Evolutionary conservation across 768 basidiomycete species (phyloP).

Genomic region (Auriscalpium microsporum): DNA sequence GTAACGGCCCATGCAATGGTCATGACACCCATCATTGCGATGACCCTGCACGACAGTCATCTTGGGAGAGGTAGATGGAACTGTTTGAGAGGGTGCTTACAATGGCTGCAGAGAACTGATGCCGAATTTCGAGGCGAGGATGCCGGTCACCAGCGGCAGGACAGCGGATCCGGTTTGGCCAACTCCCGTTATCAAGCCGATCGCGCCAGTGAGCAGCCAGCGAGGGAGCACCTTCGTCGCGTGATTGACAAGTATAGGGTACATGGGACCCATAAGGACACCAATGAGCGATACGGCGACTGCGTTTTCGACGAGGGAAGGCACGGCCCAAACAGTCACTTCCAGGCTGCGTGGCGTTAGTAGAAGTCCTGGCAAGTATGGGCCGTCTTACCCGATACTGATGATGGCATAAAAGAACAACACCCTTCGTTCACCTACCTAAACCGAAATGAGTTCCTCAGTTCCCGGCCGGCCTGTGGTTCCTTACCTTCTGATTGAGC

Average conservation of each 20-base stretch:
- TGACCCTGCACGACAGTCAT: constrained; percentile 29
- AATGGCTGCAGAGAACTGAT: constrained; percentile 55
- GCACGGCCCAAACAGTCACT: constrained; percentile 45
- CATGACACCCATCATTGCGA: constrained; percentile 55
- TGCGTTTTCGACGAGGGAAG: constrained; percentile 41
- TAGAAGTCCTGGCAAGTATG: neutral
- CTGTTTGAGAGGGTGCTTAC: constrained; percentile 29
- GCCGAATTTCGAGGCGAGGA: constrained; percentile 53
- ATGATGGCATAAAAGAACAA: constrained; percentile 27
- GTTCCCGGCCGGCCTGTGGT: too few relatives aligned
- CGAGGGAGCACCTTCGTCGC: constrained; percentile 59
- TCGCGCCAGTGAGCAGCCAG: constrained; percentile 53
- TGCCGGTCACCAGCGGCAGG: constrained; percentile 66
- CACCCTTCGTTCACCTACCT: constrained; percentile 28
- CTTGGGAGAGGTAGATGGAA: neutral
- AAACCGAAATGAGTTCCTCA: neutral
- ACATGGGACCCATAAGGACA: constrained; percentile 41
- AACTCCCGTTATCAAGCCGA: constrained; percentile 31
- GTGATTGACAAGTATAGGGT: constrained; percentile 59
- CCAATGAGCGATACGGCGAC: constrained; percentile 32
- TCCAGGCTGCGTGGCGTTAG: constrained; percentile 27
- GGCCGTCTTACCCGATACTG: constrained; percentile 24
- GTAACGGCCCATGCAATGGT: constrained; percentile 49
- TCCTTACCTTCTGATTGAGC: neutral
- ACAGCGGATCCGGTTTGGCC: constrained; percentile 68